Evolutionary conservation across 352 stramenopile species (phyloP).

Genomic region (Pythium chondricola): DNA sequence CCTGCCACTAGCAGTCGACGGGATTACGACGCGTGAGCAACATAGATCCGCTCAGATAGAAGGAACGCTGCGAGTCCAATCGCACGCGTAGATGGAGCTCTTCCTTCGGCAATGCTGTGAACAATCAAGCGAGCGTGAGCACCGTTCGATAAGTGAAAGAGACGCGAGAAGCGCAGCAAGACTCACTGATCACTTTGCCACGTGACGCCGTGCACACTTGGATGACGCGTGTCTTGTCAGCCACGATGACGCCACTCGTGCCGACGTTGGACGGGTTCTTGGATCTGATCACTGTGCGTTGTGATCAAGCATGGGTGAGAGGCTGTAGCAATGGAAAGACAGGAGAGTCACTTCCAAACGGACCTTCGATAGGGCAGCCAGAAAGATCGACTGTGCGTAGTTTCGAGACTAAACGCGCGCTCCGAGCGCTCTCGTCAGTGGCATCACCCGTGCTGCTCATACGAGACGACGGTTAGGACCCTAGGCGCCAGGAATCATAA

Average conservation of each 20-base stretch:
- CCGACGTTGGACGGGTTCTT: conserved; percentile 54
- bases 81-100: conserved; percentile 33
- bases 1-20: not conserved
- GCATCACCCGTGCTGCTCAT: conserved; percentile 7
- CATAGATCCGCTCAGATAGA: conserved; percentile 48
- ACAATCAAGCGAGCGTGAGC: too few relatives aligned
- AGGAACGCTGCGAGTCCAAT: conserved; percentile 24
- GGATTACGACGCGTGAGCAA: conserved; percentile 12
- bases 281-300: conserved; percentile 42
- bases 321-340: not conserved
- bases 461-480: not conserved
- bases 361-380: conserved; percentile 63
- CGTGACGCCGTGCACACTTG: conserved; percentile 25
- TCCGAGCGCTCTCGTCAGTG: conserved; percentile 13
- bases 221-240: conserved; percentile 51
- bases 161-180: too few relatives aligned
- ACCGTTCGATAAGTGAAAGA: too few relatives aligned
- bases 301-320: not conserved
- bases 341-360: not conserved
- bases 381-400: conserved; percentile 61
- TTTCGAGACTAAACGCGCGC: conserved; percentile 36
- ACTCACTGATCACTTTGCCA: conserved; percentile 53
- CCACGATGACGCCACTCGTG: conserved; percentile 45
- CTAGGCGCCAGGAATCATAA: not conserved
- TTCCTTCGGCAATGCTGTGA: conserved; percentile 44